phyloP scores from a whole-genome alignment of 495 filamentous ascomycete genomes.

The Daldinia caldariorum region DNA sequence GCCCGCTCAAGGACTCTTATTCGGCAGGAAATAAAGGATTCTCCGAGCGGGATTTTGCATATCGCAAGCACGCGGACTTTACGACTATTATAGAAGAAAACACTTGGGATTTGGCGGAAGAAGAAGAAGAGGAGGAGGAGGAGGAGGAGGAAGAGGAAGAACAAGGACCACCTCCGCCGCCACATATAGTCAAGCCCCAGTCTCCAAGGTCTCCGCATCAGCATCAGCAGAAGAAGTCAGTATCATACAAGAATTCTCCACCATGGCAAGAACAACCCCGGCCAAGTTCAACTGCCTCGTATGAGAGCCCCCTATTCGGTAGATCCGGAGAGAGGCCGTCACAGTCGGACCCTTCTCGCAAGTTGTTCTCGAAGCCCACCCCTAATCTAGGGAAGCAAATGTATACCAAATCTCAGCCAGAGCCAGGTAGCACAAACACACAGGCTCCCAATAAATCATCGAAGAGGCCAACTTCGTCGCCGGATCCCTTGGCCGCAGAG shows the following conservation, averaged over 20 bases:
- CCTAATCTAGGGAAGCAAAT: constrained; percentile 12
- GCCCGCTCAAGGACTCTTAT: constrained; percentile 58
- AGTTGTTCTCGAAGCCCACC: constrained; percentile 45
- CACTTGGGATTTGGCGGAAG: constrained; percentile 48
- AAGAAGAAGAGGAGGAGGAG: constrained; percentile 38
- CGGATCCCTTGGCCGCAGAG: constrained; percentile 23
- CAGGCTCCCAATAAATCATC: constrained; percentile 12
- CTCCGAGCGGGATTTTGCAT: constrained; percentile 8
- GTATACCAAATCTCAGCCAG: constrained; percentile 34
- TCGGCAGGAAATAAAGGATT: constrained; percentile 56
- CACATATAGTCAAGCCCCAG: constrained; percentile 39
- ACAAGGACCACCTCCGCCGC: constrained; percentile 46
- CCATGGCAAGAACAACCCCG: constrained; percentile 33
- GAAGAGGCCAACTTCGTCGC: constrained; percentile 34
- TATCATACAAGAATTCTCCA: constrained; percentile 21
- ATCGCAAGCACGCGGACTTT: constrained; percentile 50
- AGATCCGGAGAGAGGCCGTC: constrained; percentile 45
- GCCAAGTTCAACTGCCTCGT: constrained; percentile 43
- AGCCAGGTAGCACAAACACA: constrained; percentile 18
- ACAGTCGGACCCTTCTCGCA: constrained; percentile 38
- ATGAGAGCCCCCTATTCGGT: constrained; percentile 48
- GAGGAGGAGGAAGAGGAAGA: constrained; percentile 40
- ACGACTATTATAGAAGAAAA: constrained; percentile 59
- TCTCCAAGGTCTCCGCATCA: constrained; percentile 25
- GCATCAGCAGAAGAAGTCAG: constrained; percentile 23